phyloP scores from a whole-genome alignment of 2,329 filamentous ascomycete genomes.

The Gyromitra esculenta region DNA sequence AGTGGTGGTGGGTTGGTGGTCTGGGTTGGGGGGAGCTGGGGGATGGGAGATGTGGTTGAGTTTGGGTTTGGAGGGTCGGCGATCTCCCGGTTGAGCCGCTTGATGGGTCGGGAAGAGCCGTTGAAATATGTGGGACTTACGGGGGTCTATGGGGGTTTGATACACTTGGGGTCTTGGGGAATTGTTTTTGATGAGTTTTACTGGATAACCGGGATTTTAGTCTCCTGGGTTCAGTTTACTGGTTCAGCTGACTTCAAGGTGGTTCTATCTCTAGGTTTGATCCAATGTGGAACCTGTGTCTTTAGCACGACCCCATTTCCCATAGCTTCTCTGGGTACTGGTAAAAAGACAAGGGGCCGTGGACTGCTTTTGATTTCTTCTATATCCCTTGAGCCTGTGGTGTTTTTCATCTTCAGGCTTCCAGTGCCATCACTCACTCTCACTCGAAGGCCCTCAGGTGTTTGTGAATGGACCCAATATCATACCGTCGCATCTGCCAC shows the following conservation, averaged over 20 bases:
- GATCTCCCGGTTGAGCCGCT: conserved; percentile 9
- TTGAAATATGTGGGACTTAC: background rate
- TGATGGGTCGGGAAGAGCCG: background rate
- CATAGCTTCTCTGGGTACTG: background rate
- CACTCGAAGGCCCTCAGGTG: background rate
- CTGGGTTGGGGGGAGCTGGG: background rate
- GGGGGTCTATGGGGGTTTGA: background rate
- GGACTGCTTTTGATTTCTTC: background rate
- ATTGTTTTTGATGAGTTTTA: too few species aligned
- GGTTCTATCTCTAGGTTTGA: too few species aligned
- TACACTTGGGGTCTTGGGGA: too few species aligned
- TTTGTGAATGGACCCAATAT: background rate
- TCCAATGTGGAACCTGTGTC: too few species aligned
- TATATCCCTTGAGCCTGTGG: background rate
- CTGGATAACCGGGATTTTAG: too few species aligned
- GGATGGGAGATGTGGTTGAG: background rate
- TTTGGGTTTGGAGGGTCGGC: conserved; percentile 11
- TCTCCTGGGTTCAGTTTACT: too few species aligned
- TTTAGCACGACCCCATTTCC: background rate
- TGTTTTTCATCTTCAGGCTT: background rate
- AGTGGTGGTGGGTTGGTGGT: background rate
- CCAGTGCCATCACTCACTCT: background rate
- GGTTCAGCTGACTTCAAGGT: too few species aligned
- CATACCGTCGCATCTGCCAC: background rate
- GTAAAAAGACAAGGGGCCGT: background rate